Evolutionary conservation across 495 filamentous ascomycete genomes (phyloP), one percentile per base, ranked within the genome.

Genomic region (Podospora comata): DNA sequence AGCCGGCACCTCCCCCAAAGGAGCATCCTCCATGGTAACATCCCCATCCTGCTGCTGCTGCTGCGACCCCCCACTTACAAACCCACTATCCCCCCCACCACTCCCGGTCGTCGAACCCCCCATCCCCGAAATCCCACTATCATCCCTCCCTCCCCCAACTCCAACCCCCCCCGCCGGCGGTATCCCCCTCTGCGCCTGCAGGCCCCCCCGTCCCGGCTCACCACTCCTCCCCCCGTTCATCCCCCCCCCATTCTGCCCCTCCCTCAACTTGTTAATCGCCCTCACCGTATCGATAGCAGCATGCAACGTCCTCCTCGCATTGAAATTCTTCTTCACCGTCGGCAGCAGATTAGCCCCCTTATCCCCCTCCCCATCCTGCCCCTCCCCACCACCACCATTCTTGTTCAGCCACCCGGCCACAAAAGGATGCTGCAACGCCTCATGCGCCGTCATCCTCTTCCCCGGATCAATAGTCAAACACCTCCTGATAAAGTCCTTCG

Each of bases 291-390:
- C 95, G 77, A 99, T 98, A 30, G 95, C 95, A 15, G 94, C 93
- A 79, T 98, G 95, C 64, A 99, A 84, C 9, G 94, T 98, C 67
- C 93, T 85, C 32, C 94, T 85, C 7, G 95, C 95, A 72, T 99
- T 99, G 84, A 99, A 99, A 81, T 99, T 99, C 88, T 97, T 97
- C 87, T 96, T 96, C 70, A 99, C 91, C 2, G 89, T 91, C 1
- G 95, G 95, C 68, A 98, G 82, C 64, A 99, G 82, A 81, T 99
- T 95, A 61, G 86, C 83, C 78, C 97, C 95, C 71, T 93, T 93
- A 56, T 93, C 56, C 92, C 74, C 96, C 26, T 23, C 56, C 56
- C 56, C 93, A n/a, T 18, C 73, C 26, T 57, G 67, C 3, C 68
- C 74, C 5, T 19, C 65, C 73, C 95, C 93, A 77, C 76, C 78